A percentile compares a stretch with the other conserved stretches of the same genome.
phyloP scores from a whole-genome alignment of 192 early-diverging fungal species.

The Coemansia javaensis region DNA sequence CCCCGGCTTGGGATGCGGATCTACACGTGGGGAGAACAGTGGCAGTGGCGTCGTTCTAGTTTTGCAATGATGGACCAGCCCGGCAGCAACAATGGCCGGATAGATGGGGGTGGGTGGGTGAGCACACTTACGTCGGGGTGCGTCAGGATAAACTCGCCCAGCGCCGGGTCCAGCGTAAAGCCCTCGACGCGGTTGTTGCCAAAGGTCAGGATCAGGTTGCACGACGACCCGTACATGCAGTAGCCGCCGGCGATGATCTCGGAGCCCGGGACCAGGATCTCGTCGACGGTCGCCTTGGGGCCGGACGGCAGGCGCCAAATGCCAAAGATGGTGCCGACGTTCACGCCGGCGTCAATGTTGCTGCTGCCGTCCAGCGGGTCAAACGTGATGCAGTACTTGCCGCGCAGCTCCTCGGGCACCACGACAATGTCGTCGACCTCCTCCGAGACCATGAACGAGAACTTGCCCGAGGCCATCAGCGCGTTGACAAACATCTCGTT shows the following conservation, averaged over 20 bases:
- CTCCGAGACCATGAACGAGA: slow-evolving; percentile 92
- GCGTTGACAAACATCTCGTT: slow-evolving; percentile 99
- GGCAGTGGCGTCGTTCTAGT: neutral
- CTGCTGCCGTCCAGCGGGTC: slow-evolving; percentile 95
- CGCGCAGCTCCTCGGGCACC: slow-evolving; percentile 69
- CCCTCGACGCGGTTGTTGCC: slow-evolving; percentile 81
- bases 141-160: slow-evolving; percentile 98
- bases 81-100: too few relatives aligned
- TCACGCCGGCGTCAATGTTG: slow-evolving; percentile 99
- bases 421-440: slow-evolving; percentile 93
- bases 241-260: slow-evolving; percentile 94
- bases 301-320: slow-evolving; percentile 76
- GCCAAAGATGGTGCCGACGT: slow-evolving; percentile 98
- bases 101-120: too few relatives aligned
- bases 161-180: slow-evolving; percentile 93
- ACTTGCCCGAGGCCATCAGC: slow-evolving; percentile 80
- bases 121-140: slow-evolving; percentile 61
- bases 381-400: slow-evolving; percentile 94
- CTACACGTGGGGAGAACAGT: slow-evolving; percentile 12
- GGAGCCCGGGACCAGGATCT: slow-evolving; percentile 82
- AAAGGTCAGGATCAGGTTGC: slow-evolving; percentile 72
- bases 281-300: slow-evolving; percentile 54
- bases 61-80: too few relatives aligned
- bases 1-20: slow-evolving; percentile 68
- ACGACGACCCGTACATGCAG: slow-evolving; percentile 96